Evolutionary conservation across 345 rosid species (phyloP).

Genomic region (Citrus australasica): DNA sequence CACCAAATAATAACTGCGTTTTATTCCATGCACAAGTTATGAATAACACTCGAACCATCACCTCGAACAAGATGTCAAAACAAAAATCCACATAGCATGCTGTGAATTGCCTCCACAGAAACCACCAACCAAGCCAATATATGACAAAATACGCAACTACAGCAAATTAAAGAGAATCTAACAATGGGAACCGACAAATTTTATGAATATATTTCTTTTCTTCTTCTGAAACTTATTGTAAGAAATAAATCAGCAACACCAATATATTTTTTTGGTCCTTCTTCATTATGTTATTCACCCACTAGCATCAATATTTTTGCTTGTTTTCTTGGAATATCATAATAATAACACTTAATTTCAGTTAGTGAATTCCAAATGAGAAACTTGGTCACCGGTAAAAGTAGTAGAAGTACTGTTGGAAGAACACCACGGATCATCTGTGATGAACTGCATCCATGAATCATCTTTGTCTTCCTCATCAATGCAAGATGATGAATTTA

Average conservation of each 20-base stretch:
- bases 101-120: not conserved
- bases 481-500: conserved; percentile 34
- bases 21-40: not conserved
- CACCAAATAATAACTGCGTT: not conserved
- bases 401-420: conserved; percentile 23
- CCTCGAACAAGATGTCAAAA: not conserved
- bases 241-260: not conserved
- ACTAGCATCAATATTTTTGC: not conserved
- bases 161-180: not conserved
- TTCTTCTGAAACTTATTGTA: not conserved
- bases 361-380: conserved; percentile 17
- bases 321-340: not conserved
- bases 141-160: not conserved
- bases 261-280: not conserved
- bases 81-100: not conserved
- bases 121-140: not conserved
- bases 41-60: not conserved
- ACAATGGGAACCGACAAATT: not conserved
- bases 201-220: not conserved
- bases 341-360: not conserved
- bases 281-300: conserved; percentile 12
- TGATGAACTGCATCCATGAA: conserved; percentile 97
- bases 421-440: conserved; percentile 85
- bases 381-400: conserved; percentile 17
- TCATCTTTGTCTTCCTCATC: conserved; percentile 78